Conservation (phyloP, 108 stramenopile species). For the Fistulifera pelliculosa region DNA sequence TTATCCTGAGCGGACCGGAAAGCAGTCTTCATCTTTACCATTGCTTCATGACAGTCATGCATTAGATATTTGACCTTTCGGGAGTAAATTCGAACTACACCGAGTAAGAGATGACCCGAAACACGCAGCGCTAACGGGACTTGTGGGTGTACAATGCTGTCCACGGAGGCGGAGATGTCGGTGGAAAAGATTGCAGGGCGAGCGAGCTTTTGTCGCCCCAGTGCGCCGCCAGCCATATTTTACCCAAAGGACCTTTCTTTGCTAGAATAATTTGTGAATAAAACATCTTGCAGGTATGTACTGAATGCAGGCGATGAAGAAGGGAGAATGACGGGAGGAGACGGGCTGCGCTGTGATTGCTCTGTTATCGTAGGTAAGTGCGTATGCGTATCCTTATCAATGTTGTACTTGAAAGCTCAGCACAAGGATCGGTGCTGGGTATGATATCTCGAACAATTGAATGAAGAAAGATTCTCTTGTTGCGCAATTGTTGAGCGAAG, state of each 20-base stretch:
- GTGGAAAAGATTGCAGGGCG: slow-evolving; percentile 93
- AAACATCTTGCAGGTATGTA: slow-evolving; percentile 64
- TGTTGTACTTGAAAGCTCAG: no score
- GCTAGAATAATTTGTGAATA: slow-evolving; percentile 98
- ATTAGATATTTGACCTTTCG: slow-evolving; percentile 92
- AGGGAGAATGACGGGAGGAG: neutral
- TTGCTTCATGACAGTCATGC: slow-evolving; percentile 97
- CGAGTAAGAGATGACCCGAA: slow-evolving; percentile 91
- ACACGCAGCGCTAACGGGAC: slow-evolving; percentile 96
- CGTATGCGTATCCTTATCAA: no score
- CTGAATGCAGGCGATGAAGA: neutral
- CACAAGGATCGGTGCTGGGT: no score
- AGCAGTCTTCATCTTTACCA: slow-evolving; percentile 96
- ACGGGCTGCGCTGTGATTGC: no score
- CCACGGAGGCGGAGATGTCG: slow-evolving; percentile 88
- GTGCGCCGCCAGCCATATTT: slow-evolving; percentile 99
- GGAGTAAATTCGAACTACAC: slow-evolving; percentile 96
- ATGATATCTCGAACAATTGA: no score
- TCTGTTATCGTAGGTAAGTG: no score
- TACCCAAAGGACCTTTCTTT: slow-evolving; percentile 97
- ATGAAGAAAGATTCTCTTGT: no score
- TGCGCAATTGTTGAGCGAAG: no score
- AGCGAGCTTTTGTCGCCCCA: slow-evolving; percentile 97
- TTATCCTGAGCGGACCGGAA: slow-evolving; percentile 45
- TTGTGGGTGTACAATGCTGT: slow-evolving; percentile 90